Evolutionary conservation across 2,329 filamentous ascomycete genomes (phyloP).

Genomic region (Aspergillus flavus): DNA sequence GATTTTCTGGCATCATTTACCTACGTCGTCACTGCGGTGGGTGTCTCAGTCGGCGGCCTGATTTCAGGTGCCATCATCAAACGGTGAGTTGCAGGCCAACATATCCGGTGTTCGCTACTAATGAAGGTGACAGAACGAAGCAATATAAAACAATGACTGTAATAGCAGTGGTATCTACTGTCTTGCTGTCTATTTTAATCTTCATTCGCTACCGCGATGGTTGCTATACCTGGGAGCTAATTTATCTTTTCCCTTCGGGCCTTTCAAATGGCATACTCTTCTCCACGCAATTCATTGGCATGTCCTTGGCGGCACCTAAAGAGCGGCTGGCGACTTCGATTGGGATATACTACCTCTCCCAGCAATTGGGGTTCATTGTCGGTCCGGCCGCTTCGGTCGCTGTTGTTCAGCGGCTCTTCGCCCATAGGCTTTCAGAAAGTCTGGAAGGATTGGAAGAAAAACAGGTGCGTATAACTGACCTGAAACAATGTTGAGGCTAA

Average conservation of each 20-base stretch:
- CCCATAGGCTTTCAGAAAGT: background rate
- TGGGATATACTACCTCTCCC: slow-evolving; percentile 19
- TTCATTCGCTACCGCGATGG: slow-evolving; percentile 16
- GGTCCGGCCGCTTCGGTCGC: slow-evolving; percentile 15
- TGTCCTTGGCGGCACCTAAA: slow-evolving; percentile 13
- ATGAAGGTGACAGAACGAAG: background rate
- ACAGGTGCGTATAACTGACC: background rate
- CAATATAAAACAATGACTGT: slow-evolving; percentile 9
- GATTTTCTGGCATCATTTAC: slow-evolving; percentile 12
- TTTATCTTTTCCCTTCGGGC: slow-evolving; percentile 16
- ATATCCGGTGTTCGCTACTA: background rate
- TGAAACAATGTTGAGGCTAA: background rate
- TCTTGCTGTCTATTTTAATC: slow-evolving; percentile 13
- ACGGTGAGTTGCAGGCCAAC: background rate
- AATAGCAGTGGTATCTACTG: background rate
- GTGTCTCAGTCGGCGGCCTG: slow-evolving; percentile 16
- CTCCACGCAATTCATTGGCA: slow-evolving; percentile 19
- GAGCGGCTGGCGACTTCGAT: slow-evolving; percentile 12
- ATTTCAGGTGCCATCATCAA: slow-evolving; percentile 12
- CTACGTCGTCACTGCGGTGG: slow-evolving; percentile 10
- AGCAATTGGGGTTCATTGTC: slow-evolving; percentile 24
- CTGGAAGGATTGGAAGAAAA: slow-evolving; percentile 1
- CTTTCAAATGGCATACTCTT: slow-evolving; percentile 16
- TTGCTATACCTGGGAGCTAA: slow-evolving; percentile 15
- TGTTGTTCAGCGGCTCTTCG: slow-evolving; percentile 16